Evolutionary conservation across 345 rosid species (phyloP).

Genomic region (Brassica carinata): DNA sequence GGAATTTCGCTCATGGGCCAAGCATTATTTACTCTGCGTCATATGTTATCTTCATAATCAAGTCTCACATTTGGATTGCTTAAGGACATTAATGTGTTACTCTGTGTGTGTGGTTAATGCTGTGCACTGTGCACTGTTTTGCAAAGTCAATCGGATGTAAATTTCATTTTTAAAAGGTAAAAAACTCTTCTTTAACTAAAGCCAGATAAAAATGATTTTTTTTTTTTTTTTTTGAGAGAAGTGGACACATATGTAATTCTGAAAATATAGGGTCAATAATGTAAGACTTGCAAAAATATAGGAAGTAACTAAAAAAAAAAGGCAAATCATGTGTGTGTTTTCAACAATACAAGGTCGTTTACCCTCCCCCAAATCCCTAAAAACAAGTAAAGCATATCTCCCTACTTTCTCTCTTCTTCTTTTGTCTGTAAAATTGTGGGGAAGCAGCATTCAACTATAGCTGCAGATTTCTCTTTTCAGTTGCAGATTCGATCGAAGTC

Average conservation of each 20-base stretch:
- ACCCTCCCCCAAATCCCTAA: not conserved
- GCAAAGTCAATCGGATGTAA: too few species aligned
- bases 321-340: not conserved
- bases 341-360: not conserved
- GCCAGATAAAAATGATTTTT: too few species aligned
- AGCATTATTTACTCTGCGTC: too few species aligned
- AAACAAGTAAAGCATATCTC: not conserved
- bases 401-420: not conserved
- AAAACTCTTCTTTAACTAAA: too few species aligned
- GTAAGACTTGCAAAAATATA: not conserved
- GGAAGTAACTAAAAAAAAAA: not conserved
- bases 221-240: not conserved
- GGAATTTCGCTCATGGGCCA: too few species aligned
- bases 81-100: too few species aligned
- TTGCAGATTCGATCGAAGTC: constrained; percentile 10
- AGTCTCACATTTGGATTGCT: too few species aligned
- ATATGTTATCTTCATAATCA: too few species aligned
- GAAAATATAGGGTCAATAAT: not conserved
- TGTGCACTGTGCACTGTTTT: too few species aligned
- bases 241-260: not conserved
- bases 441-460: constrained; percentile 19
- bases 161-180: too few species aligned
- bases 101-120: too few species aligned
- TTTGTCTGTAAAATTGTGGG: constrained; percentile 2
- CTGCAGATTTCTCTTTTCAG: not conserved